Evolutionary conservation across 2,329 filamentous ascomycete genomes (phyloP).

Genomic region (Aureobasidium subglaciale): DNA sequence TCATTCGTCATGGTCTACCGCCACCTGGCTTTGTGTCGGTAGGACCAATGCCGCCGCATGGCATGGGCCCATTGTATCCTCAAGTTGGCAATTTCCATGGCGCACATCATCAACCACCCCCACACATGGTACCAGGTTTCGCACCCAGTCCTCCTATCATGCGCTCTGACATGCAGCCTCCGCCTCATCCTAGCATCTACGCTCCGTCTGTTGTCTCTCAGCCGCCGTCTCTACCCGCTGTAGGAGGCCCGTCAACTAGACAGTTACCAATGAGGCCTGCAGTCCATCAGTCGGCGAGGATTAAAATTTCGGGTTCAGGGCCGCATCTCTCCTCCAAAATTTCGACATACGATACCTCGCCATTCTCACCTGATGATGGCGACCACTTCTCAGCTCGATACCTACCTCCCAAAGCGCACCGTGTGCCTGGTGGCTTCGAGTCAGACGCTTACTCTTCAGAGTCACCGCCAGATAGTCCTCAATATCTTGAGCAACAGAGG

Average conservation of each 20-base stretch:
- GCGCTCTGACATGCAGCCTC: not conserved
- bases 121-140: not conserved
- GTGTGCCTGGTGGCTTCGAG: not conserved
- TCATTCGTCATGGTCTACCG: not conserved
- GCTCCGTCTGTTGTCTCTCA: not conserved
- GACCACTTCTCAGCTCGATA: slow-evolving; percentile 3
- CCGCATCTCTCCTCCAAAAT: not conserved
- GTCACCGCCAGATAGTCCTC: slow-evolving; percentile 1
- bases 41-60: not conserved
- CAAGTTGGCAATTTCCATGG: not conserved
- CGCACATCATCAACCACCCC: not conserved
- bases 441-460: slow-evolving; percentile 6
- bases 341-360: not conserved
- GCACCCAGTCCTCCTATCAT: not conserved
- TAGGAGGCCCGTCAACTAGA: not conserved
- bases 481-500: not conserved
- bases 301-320: not conserved
- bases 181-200: not conserved
- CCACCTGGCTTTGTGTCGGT: not conserved
- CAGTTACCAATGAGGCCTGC: not conserved
- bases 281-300: not conserved
- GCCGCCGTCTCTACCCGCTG: not conserved
- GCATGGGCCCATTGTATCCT: not conserved
- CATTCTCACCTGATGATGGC: not conserved
- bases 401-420: not conserved